These are phyloP conservation scores for Calonectria hongkongensis DNA, from an alignment of 2,329 filamentous ascomycete genomes.

Conservation along the genomic window DNA sequence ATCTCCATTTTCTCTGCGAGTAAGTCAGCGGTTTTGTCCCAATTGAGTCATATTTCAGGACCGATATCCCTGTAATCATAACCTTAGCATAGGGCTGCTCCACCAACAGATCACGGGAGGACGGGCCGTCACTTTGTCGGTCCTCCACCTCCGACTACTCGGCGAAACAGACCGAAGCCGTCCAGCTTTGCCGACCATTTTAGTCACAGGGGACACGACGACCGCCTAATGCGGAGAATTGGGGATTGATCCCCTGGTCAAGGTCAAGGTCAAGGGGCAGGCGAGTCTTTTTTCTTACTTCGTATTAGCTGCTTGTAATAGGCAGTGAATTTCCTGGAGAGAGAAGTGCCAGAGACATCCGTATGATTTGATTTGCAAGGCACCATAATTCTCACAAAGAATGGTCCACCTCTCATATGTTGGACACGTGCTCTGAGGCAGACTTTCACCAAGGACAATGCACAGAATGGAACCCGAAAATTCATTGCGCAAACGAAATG, in stretches of 20 bases:
- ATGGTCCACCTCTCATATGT: too few relatives aligned
- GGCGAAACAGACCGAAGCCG: not conserved
- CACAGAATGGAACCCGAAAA: too few relatives aligned
- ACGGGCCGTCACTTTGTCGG: constrained; percentile 13
- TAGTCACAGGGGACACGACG: not conserved
- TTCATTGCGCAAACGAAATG: not conserved
- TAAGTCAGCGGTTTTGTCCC: not conserved
- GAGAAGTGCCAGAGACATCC: not conserved
- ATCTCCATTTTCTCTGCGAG: not conserved
- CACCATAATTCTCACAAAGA: too few relatives aligned
- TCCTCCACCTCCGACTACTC: not conserved
- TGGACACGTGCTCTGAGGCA: too few relatives aligned
- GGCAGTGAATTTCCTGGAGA: not conserved
- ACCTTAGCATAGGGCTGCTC: constrained; percentile 9
- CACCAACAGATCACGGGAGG: not conserved
- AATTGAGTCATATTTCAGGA: not conserved
- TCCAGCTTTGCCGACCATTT: not conserved
- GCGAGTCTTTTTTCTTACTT: not conserved
- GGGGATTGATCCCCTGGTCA: not conserved
- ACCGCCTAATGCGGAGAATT: not conserved
- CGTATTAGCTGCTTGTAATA: not conserved
- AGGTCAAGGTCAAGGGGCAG: not conserved
- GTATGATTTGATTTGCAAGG: too few relatives aligned
- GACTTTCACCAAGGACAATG: too few relatives aligned
- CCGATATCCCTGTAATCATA: not conserved